Base-by-base conservation (phyloP, 2,329 filamentous ascomycete genomes). In the Sarocladium kiliense region DNA sequence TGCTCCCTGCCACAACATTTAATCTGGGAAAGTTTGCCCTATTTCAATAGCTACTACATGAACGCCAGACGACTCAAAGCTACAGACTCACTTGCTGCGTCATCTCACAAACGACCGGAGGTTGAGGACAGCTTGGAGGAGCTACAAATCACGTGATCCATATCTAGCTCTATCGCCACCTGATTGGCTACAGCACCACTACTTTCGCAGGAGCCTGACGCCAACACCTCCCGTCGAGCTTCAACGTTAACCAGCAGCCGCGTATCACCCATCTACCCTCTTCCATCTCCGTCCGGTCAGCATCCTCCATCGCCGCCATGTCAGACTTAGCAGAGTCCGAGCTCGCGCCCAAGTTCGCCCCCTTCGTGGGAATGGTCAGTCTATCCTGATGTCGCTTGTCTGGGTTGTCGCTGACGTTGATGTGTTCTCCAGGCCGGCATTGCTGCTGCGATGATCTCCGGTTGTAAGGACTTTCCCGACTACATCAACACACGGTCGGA, bases 291-390 rank as follows among this genome's bases (percentile, higher is more conserved):
- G 3, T 12, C 21, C 34, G 32, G 30, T 19, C 32, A 53, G 19
- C 50, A 53, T 27, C 50, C 7, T 34, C 56, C 54, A 60, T 54
- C 56, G 63, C 61, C 65, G 74, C 50, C 59, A 84, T 84, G 81
- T 74, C 71, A 57, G 30, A 32, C 30, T 7, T 7, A 6, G 30
- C 30, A 32, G 76, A 69, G 55, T 82, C 81, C 49, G 82, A 85
- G 62, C 73, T 84, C 59, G 77, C 86, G 57, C 89, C 89, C 64
- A 89, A 88, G 74, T 93, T 92, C 70, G 89, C 89, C 76, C 89
- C 89, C 64, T 94, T 93, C 77, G 81, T 93, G 70, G 89, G 89
- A 77, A 91, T 93, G 88, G 88, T 91, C 78, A 74, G 85, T 75
- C 55, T 44, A 39, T 55, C 23, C 41, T 45, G 47, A 55, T 45